Evolutionary conservation across 768 basidiomycete genomes (phyloP).

Genomic region (Kwoniella botswanensis): DNA sequence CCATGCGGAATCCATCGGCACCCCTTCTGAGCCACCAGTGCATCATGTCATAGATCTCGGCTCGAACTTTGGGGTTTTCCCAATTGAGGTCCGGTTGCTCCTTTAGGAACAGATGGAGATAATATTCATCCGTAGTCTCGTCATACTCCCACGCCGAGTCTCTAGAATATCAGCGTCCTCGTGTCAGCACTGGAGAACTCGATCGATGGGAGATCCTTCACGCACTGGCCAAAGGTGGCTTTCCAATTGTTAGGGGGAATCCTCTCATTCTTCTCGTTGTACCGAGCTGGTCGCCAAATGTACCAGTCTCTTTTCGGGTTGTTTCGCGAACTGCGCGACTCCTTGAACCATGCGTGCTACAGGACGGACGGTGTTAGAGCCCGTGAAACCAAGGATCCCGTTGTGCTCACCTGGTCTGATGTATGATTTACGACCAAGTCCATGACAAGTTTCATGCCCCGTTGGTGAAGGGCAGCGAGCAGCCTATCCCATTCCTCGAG

Average conservation of each 20-base stretch:
- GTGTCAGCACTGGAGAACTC: no score
- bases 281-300: constrained; percentile 70
- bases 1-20: constrained; percentile 73
- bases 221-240: no score
- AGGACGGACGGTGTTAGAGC: no score
- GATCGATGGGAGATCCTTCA: no score
- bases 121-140: constrained; percentile 69
- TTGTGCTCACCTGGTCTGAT: no score
- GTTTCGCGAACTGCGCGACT: constrained; percentile 63
- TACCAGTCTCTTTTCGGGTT: constrained; percentile 74
- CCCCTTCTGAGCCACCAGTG: constrained; percentile 73
- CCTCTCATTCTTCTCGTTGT: constrained; percentile 64
- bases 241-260: constrained; percentile 76
- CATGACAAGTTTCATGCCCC: constrained; percentile 77
- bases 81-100: constrained; percentile 62
- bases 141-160: constrained; percentile 72
- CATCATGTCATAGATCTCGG: constrained; percentile 65
- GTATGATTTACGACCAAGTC: constrained; percentile 78
- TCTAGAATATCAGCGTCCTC: no score
- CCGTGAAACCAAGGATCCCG: no score
- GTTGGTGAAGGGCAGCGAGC: constrained; percentile 61
- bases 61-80: constrained; percentile 66
- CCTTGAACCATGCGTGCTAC: constrained; percentile 72
- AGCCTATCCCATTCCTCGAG: constrained; percentile 60
- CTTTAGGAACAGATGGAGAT: constrained; percentile 67